These are phyloP conservation scores for Prunus dulcis DNA, from an alignment of 306 rosid genomes.

Conservation along the genomic window DNA sequence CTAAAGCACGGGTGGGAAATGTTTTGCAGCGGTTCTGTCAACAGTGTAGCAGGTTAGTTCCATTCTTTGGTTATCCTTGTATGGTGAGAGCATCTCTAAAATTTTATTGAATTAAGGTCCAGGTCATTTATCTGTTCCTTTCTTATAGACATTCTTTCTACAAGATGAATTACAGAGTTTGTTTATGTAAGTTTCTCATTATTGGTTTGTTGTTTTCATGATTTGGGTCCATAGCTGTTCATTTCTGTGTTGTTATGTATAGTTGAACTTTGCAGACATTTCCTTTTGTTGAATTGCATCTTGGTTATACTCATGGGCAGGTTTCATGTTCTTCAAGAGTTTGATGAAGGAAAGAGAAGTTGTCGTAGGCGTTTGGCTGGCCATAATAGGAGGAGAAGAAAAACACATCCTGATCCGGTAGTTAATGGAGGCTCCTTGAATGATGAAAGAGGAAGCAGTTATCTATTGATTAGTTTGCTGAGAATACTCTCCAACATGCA, in stretches of 20 bases:
- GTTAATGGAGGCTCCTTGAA: constrained; percentile 57
- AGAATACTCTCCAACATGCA: constrained; percentile 75
- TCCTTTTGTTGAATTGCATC: constrained; percentile 24
- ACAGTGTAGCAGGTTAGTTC: constrained; percentile 87
- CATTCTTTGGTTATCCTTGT: constrained; percentile 6
- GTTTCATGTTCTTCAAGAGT: constrained; percentile 89
- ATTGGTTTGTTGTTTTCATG: not conserved
- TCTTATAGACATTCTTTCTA: not conserved
- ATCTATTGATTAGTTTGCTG: constrained; percentile 61
- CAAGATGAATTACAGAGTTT: not conserved
- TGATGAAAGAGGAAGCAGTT: constrained; percentile 66
- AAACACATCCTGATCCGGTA: constrained; percentile 62
- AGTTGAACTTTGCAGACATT: constrained; percentile 13
- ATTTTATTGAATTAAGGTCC: not conserved
- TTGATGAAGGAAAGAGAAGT: constrained; percentile 94
- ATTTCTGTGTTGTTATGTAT: not conserved
- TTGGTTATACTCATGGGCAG: constrained; percentile 46
- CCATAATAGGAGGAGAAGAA: constrained; percentile 82
- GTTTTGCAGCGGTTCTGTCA: constrained; percentile 92
- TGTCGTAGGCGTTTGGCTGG: constrained; percentile 92
- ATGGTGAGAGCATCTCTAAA: constrained; percentile 8
- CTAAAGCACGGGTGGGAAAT: constrained; percentile 70
- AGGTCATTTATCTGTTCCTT: constrained; percentile 5
- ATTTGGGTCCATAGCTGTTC: not conserved
- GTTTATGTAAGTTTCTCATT: constrained; percentile 7